Percentiles rank a stretch among this genome's conserved stretches.
Conservation (phyloP, 352 stramenopile genomes). For the Phytopythium vexans region DNA sequence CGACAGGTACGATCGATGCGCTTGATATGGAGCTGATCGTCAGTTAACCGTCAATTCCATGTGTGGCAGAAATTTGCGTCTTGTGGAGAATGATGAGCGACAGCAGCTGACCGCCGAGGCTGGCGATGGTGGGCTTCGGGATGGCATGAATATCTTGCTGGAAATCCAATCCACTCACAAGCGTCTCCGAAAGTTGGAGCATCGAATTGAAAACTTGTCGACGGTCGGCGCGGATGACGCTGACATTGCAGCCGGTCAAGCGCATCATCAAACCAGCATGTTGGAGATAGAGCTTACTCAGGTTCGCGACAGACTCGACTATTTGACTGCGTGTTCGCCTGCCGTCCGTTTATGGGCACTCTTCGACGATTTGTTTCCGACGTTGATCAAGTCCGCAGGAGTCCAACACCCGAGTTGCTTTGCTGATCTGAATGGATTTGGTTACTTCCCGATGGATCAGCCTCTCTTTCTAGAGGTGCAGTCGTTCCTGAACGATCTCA, state of each 20-base stretch:
- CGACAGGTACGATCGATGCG: constrained; percentile 20
- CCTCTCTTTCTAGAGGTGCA: constrained; percentile 45
- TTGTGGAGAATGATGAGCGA: constrained; percentile 2
- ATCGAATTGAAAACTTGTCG: constrained; percentile 17
- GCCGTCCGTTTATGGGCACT: constrained; percentile 19
- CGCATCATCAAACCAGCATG: not conserved
- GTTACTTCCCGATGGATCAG: constrained; percentile 49
- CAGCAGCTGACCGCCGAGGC: not conserved
- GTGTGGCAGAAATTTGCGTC: constrained; percentile 13
- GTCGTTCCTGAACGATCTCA: constrained; percentile 46
- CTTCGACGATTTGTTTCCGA: constrained; percentile 39
- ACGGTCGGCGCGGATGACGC: constrained; percentile 12
- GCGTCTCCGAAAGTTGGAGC: constrained; percentile 37
- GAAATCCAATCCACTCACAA: constrained; percentile 33
- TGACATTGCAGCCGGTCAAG: constrained; percentile 1
- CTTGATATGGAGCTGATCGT: not conserved
- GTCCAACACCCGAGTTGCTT: constrained; percentile 26
- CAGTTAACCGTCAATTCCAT: not conserved
- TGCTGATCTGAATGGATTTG: constrained; percentile 39
- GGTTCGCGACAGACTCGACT: constrained; percentile 21
- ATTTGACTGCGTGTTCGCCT: constrained; percentile 30
- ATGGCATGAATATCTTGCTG: constrained; percentile 54
- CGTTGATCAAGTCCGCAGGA: constrained; percentile 35
- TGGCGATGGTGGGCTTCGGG: constrained; percentile 1
- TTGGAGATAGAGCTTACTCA: constrained; percentile 4